These are phyloP conservation scores for Colletotrichum euphorbiae DNA, from an alignment of 2,329 filamentous ascomycete species.

Conservation along the genomic window DNA sequence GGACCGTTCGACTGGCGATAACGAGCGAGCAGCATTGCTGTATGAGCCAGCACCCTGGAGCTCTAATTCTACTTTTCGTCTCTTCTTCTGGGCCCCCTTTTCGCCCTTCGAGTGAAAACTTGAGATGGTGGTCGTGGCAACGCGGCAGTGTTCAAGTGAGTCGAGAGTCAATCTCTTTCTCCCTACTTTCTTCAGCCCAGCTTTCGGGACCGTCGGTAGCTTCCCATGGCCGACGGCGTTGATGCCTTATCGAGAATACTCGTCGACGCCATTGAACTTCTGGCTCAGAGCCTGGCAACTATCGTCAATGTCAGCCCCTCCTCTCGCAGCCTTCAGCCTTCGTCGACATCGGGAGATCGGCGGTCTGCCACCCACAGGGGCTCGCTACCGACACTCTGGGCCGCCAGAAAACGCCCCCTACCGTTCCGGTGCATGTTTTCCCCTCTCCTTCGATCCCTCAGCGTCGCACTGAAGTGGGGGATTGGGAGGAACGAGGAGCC, in stretches of 20 bases:
- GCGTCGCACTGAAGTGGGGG: constrained; percentile 12
- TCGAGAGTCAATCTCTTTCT: background rate
- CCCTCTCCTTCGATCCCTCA: background rate
- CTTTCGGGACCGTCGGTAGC: constrained; percentile 33
- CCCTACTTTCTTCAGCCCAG: background rate
- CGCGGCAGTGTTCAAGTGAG: constrained; percentile 1
- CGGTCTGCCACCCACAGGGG: constrained; percentile 17
- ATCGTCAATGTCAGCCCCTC: constrained; percentile 15
- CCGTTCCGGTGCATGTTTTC: constrained; percentile 5
- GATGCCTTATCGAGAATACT: background rate
- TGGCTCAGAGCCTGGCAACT: background rate
- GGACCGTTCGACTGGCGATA: constrained; percentile 12
- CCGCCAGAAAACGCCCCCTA: constrained; percentile 27
- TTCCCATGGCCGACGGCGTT: constrained; percentile 14
- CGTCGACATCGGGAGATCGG: constrained; percentile 32
- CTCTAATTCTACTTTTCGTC: background rate
- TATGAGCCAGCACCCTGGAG: background rate
- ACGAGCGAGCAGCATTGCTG: background rate
- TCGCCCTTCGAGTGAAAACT: background rate
- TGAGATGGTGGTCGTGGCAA: constrained; percentile 32
- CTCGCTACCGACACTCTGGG: constrained; percentile 36
- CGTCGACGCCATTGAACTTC: constrained; percentile 8
- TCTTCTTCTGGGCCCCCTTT: constrained; percentile 4
- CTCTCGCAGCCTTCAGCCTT: background rate
- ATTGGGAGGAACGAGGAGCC: background rate